Base-by-base conservation (phyloP, 2,329 filamentous ascomycete genomes). In the Monosporascus sp. region DNA sequence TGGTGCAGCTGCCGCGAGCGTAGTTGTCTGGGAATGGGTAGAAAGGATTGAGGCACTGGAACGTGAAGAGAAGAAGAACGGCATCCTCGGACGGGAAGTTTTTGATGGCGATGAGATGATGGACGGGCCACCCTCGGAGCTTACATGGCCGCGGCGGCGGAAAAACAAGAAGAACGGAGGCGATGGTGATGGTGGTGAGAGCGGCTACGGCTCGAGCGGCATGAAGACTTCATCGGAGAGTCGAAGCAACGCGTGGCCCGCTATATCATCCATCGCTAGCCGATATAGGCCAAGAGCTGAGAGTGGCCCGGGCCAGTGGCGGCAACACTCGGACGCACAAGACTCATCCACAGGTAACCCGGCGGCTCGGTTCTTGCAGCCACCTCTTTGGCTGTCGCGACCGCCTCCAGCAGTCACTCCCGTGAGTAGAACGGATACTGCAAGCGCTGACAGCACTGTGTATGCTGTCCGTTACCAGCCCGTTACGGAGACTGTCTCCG, bases 11-110 rank as follows among this genome's bases (percentile, higher is more conserved):
- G 91, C 91, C 1, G 92, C 92, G 27, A 96, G 90, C 71, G 92
- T 96, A n/a, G 89, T 96, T 22, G 92, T 97, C 2, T 97, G 92
- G 92, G 92, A 97, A 70, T 97, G 92, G 92, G 92, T 97, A 3
- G 92, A 97, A 70, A 82, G 92, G 25, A 97, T 97, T 48, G 92
- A 97, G 69, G 90, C 91, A 0, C 72, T 96, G 56, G 92, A 97
- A 73, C 83, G 92, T 60, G 91, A 96, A 69, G 91, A 96, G 68
- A 90, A 92, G 71, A 96, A 95, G 71, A 91, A 96, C 62, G 92
- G 92, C 1, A 95, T 97, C 52, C 74, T 97, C 1, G 92, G 92
- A 3, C 79, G 92, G 58, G 92, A 97, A 66, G 85, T 97, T 0
- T 96, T 96, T 65, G 92, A 97, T 61, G 92, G 91, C 3, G 92